Evolutionary conservation across 805 yeast genomes (phyloP).

Genomic region (Spathaspora sp.): DNA sequence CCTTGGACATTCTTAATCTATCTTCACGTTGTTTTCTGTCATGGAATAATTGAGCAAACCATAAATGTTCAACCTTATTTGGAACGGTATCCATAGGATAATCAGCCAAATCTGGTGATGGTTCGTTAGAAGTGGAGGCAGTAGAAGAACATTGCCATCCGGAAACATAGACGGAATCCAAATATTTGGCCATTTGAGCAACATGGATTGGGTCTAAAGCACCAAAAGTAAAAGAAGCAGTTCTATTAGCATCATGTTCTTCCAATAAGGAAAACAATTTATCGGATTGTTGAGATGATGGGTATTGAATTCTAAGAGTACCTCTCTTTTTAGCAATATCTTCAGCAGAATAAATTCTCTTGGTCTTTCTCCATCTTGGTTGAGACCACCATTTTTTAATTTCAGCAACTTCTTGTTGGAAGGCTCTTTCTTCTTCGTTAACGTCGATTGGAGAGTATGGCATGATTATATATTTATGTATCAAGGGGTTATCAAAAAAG

Average conservation of each 20-base stretch:
- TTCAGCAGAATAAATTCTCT: slow-evolving; percentile 82
- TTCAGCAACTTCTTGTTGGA: slow-evolving; percentile 65
- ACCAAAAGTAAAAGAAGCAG: slow-evolving; percentile 88
- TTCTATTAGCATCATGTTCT: slow-evolving; percentile 68
- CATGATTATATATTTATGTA: slow-evolving; percentile 18
- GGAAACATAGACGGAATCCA: slow-evolving; percentile 88
- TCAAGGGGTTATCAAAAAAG: background rate
- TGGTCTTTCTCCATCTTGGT: slow-evolving; percentile 88
- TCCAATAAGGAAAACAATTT: slow-evolving; percentile 69
- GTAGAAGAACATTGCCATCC: slow-evolving; percentile 99
- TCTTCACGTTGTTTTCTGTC: slow-evolving; percentile 94
- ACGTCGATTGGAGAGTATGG: slow-evolving; percentile 58
- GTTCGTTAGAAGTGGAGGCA: slow-evolving; percentile 96
- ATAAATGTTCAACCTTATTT: slow-evolving; percentile 93
- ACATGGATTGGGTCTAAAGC: slow-evolving; percentile 95
- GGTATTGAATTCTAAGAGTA: slow-evolving; percentile 66
- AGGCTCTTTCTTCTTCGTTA: slow-evolving; percentile 59
- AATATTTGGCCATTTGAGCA: slow-evolving; percentile 93
- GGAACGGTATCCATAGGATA: slow-evolving; percentile 99
- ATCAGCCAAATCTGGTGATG: slow-evolving; percentile 97
- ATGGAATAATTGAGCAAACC: slow-evolving; percentile 95
- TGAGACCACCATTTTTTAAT: slow-evolving; percentile 89
- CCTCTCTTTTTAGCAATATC: slow-evolving; percentile 91
- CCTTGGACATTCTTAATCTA: slow-evolving; percentile 57
- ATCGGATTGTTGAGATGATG: slow-evolving; percentile 76